Conservation (phyloP, 108 stramenopile species). For the Licmophora abbreviata region DNA sequence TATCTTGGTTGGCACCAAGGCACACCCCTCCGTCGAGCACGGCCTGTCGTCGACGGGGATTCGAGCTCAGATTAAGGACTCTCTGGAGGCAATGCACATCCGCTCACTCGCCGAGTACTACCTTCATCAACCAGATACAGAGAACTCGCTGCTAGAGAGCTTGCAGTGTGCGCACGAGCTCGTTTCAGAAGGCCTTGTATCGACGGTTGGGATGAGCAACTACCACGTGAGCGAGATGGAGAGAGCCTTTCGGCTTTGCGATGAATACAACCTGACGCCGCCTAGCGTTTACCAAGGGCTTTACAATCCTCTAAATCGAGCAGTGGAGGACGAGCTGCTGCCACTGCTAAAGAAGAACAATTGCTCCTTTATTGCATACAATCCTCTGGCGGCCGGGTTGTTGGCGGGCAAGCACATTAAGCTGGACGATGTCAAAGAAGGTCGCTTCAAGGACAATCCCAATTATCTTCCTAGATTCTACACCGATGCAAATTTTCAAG, state of each 20-base stretch:
- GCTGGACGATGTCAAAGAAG: constrained; percentile 27
- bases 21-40: constrained; percentile 49
- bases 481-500: constrained; percentile 68
- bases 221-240: constrained; percentile 77
- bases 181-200: constrained; percentile 43
- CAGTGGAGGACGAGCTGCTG: constrained; percentile 78
- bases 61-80: constrained; percentile 43
- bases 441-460: constrained; percentile 79
- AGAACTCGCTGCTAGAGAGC: constrained; percentile 50
- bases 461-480: constrained; percentile 87
- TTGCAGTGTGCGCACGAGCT: constrained; percentile 40
- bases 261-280: constrained; percentile 53
- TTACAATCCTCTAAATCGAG: constrained; percentile 91
- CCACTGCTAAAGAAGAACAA: constrained; percentile 63
- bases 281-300: constrained; percentile 92
- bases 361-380: constrained; percentile 90
- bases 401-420: constrained; percentile 70
- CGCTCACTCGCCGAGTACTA: constrained; percentile 68
- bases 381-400: constrained; percentile 87
- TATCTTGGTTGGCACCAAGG: constrained; percentile 66
- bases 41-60: constrained; percentile 68
- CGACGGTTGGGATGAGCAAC: constrained; percentile 69
- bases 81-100: constrained; percentile 50
- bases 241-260: constrained; percentile 67
- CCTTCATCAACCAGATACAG: constrained; percentile 81